Percentiles rank a stretch among this genome's conserved stretches.
Evolutionary conservation across 805 yeast species (phyloP).

Genomic region (Candida piceae): DNA sequence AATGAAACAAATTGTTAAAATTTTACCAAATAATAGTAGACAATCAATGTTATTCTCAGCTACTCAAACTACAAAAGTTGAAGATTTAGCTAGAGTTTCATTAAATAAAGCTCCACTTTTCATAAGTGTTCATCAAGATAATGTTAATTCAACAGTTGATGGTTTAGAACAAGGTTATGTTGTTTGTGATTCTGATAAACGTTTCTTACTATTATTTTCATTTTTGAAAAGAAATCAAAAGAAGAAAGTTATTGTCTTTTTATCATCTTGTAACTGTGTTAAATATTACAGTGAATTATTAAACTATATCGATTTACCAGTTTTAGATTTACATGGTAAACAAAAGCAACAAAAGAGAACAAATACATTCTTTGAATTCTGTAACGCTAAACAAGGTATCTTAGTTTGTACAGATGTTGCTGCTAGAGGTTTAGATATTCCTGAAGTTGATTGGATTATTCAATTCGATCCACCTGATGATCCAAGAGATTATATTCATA

Average conservation of each 20-base stretch:
- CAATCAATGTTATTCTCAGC: conserved; percentile 99
- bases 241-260: conserved; percentile 89
- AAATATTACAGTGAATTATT: conserved; percentile 92
- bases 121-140: conserved; percentile 85
- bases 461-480: conserved; percentile 99
- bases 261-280: conserved; percentile 95
- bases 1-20: conserved; percentile 93
- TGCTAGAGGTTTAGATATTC: conserved; percentile 98
- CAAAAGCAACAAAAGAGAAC: conserved; percentile 99
- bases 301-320: conserved; percentile 96
- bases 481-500: conserved; percentile 97
- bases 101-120: conserved; percentile 89
- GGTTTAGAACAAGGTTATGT: conserved; percentile 99
- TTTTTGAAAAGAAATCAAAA: conserved; percentile 89
- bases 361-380: conserved; percentile 95
- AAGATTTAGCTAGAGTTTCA: conserved; percentile 95
- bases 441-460: conserved; percentile 98
- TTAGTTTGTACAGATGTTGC: conserved; percentile 97
- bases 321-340: conserved; percentile 92
- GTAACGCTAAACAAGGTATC: conserved; percentile 94
- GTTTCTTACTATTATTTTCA: conserved; percentile 85
- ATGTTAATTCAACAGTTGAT: conserved; percentile 86
- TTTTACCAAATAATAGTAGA: conserved; percentile 87
- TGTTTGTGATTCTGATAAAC: conserved; percentile 92
- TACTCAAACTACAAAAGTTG: conserved; percentile 97